Evolutionary conservation across 75 land plant genomes (phyloP).

Genomic region (Adiantum capillusveneris): DNA sequence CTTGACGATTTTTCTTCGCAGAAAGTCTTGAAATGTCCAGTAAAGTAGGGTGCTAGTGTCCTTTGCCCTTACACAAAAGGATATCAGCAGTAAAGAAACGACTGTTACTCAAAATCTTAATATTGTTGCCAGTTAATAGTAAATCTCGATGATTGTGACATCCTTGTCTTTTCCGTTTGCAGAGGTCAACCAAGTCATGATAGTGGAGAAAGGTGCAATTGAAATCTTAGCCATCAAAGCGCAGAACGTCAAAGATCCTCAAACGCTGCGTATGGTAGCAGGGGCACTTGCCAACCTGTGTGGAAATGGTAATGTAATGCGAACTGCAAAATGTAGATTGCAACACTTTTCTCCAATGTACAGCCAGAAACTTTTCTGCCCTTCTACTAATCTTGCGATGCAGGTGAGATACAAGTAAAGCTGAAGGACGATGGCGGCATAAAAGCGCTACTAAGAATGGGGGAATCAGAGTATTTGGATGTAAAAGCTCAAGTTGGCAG

Average conservation of each 20-base stretch:
- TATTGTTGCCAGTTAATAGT: too few species aligned
- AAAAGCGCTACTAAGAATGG: conserved; percentile 63
- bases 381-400: neutral
- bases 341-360: neutral
- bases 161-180: conserved; percentile 4
- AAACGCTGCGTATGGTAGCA: conserved; percentile 89
- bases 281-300: conserved; percentile 90
- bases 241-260: conserved; percentile 75
- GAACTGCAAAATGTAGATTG: neutral
- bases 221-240: conserved; percentile 58
- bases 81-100: too few species aligned
- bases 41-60: too few species aligned
- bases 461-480: conserved; percentile 37
- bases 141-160: too few species aligned
- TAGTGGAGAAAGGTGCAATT: conserved; percentile 70
- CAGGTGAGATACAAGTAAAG: conserved; percentile 55
- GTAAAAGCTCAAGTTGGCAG: conserved; percentile 69
- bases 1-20: too few species aligned
- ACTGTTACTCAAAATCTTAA: too few species aligned
- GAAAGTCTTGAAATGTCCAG: too few species aligned
- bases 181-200: conserved; percentile 80
- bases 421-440: conserved; percentile 66
- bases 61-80: too few species aligned
- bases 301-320: conserved; percentile 62
- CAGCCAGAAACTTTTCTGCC: neutral